Percentiles rank a stretch among this genome's conserved stretches.
Evolutionary conservation across 768 basidiomycete species (phyloP).

Genomic region (Panus rudis): DNA sequence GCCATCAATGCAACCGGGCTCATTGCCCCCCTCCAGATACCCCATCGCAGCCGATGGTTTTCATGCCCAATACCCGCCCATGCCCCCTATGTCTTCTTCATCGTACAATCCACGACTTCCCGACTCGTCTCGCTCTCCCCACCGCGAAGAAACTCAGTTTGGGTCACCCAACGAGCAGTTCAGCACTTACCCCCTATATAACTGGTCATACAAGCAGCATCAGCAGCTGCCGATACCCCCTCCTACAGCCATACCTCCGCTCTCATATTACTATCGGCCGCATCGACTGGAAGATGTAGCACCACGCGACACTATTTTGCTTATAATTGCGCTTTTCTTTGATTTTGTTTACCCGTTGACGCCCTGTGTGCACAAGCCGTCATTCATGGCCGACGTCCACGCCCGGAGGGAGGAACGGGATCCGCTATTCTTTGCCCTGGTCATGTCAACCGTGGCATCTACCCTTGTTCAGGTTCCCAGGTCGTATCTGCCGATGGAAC

Average conservation of each 20-base stretch:
- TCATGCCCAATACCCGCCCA: conserved; percentile 46
- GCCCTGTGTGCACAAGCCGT: conserved; percentile 86
- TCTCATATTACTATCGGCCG: conserved; percentile 67
- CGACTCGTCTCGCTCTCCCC: conserved; percentile 32
- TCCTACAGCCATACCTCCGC: conserved; percentile 44
- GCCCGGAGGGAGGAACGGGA: conserved; percentile 76
- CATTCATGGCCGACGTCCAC: conserved; percentile 86
- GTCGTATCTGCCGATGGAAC: conserved; percentile 83
- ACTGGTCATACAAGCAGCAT: conserved; percentile 67
- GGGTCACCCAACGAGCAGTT: conserved; percentile 43
- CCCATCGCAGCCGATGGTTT: conserved; percentile 65
- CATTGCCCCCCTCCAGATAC: conserved; percentile 62
- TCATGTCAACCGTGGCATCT: conserved; percentile 83
- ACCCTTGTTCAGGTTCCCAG: conserved; percentile 86
- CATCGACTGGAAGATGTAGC: conserved; percentile 78
- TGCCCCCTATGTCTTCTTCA: conserved; percentile 25
- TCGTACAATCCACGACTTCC: conserved; percentile 34
- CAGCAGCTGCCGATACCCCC: conserved; percentile 38
- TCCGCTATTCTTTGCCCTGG: conserved; percentile 84
- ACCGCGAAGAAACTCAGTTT: conserved; percentile 36
- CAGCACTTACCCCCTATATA: conserved; percentile 59
- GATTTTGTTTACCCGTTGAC: conserved; percentile 91
- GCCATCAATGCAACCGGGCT: conserved; percentile 31
- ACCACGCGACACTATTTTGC: conserved; percentile 70
- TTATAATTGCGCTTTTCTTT: conserved; percentile 85